Evolutionary conservation across 148 eudicot genomes (phyloP), one percentile per base, ranked within the genome.

Genomic region (Arbutus unedo): DNA sequence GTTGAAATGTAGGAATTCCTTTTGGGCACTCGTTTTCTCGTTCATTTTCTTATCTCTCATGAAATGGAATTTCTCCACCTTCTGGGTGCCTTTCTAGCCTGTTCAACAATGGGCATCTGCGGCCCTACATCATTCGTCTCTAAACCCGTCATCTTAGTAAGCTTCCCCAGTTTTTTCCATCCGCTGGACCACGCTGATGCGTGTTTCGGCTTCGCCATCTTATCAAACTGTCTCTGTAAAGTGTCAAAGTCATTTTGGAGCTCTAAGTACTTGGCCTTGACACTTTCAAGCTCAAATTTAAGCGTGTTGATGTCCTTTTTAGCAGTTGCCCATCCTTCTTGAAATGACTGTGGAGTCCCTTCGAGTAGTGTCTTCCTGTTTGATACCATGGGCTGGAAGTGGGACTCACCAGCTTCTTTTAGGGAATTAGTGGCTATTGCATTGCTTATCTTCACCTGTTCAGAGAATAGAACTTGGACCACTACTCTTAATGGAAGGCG

Each of bases 31-130:
- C 71, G 9, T 5, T 81, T 50, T 68, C 81, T 77, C 80, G 31
- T 55, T 45, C 9, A 38, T 45, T 71, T 38, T 50, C 54, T 72
- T 18, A n/a, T 14, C 53, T 68, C 78, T 92, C 85, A 96, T 23
- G 99, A 96, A 80, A 96, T 94, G 77, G 99, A 96, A 82, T 96
- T 94, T 82, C 99, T 96, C 99, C 99, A 96, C 87, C 99, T 92
- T 87, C 92, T 88, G 55, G 98, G 91, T 11, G 90, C 64, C 87
- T 93, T 96, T 59, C 80, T 85, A 43, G 79, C 56, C 82, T 88
- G 91, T 13, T 87, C 90, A 10, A 82, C 81, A 56, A 83, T 86
- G 6, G 88, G 87, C 15, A 81, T 80, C 59, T 91, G 92, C 44
- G 91, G 76, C 0, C 93, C 93, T 10, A 49, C 81, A 23, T 89